Evolutionary conservation across 148 eudicot species (phyloP), one percentile per base, ranked within the genome.

Genomic region (Gaultheria prostrata): DNA sequence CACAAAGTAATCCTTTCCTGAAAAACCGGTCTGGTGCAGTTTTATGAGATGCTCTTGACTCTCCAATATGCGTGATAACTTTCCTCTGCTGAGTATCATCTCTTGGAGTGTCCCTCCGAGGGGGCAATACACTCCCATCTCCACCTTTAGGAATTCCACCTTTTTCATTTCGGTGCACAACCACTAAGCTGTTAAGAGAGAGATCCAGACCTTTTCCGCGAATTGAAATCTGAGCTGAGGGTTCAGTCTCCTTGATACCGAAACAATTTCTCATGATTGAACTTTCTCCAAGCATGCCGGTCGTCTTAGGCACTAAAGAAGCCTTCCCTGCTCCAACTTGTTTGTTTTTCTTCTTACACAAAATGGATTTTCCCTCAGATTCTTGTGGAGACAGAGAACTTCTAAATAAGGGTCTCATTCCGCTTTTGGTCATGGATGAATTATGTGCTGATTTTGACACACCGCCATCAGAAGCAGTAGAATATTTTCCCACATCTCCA

Each of bases 171-270:
- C 63, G 67, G 49, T 76, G 82, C 28, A 63, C 73, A 30, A 46
- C 72, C 63, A 79, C 7, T 35, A 35, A 79, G 74, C 89, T 87
- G 43, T 82, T 85, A 46, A 88, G 85, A 11, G 89, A 80, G 67
- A 83, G 88, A 73, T 86, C 88, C 78, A 83, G 84, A 50, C 85
- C 85, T 43, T 86, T 54, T 83, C 61, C 86, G 50, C 77, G 17
- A 77, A 77, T 28, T 71, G 78, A 61, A 78, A 53, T 26, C 20
- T 39, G 77, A 21, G 77, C 11, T 35, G 53, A 85, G 86, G 48
- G 14, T 45, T 73, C 50, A 35, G 54, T 24, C 33, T 83, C 78
- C 15, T 53, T 75, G 78, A 45, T 46, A 46, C 49, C 30, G 13
- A 46, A 69, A 77, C 73, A 80, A 57, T 84, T 86, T 79, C 51